phyloP scores from a whole-genome alignment of 768 basidiomycete genomes.

The Podaxis pistillaris region DNA sequence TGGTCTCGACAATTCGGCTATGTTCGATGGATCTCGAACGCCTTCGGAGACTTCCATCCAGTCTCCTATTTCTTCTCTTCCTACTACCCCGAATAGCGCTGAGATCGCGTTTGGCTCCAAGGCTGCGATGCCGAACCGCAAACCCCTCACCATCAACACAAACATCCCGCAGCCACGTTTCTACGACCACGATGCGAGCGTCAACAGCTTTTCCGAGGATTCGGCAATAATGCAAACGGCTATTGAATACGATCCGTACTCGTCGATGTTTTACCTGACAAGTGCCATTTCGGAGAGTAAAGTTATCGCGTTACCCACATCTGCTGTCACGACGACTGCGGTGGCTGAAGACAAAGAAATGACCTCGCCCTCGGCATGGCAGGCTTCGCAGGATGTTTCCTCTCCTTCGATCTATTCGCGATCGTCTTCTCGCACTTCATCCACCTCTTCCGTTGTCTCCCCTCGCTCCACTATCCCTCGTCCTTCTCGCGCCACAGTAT shows the following conservation, averaged over 20 bases:
- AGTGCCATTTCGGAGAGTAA: slow-evolving; percentile 41
- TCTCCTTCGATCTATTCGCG: slow-evolving; percentile 46
- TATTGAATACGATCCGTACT: slow-evolving; percentile 62
- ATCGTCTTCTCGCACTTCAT: slow-evolving; percentile 34
- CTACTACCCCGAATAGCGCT: slow-evolving; percentile 56
- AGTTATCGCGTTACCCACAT: slow-evolving; percentile 34
- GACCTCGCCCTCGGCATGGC: slow-evolving; percentile 50
- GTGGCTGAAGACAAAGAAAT: slow-evolving; percentile 55
- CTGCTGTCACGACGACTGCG: slow-evolving; percentile 33
- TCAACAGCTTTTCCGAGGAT: slow-evolving; percentile 42
- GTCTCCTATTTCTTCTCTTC: slow-evolving; percentile 51
- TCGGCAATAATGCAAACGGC: slow-evolving; percentile 77
- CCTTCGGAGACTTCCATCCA: slow-evolving; percentile 45
- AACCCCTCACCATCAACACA: slow-evolving; percentile 60
- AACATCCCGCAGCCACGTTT: slow-evolving; percentile 41
- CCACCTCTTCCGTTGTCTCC: slow-evolving; percentile 30
- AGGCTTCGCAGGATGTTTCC: slow-evolving; percentile 41
- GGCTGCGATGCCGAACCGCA: slow-evolving; percentile 29
- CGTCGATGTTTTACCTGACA: slow-evolving; percentile 54
- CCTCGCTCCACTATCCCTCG: slow-evolving; percentile 20
- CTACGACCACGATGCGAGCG: slow-evolving; percentile 44
- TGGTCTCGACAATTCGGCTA: slow-evolving; percentile 33
- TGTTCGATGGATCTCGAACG: slow-evolving; percentile 46
- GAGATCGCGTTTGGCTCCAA: slow-evolving; percentile 39
- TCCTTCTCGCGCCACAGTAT: slow-evolving; percentile 31